A percentile compares a stretch with the other conserved stretches of the same genome.
These are phyloP conservation scores for Gossypium turneri DNA, from an alignment of 345 rosid species.

Conservation along the genomic window DNA sequence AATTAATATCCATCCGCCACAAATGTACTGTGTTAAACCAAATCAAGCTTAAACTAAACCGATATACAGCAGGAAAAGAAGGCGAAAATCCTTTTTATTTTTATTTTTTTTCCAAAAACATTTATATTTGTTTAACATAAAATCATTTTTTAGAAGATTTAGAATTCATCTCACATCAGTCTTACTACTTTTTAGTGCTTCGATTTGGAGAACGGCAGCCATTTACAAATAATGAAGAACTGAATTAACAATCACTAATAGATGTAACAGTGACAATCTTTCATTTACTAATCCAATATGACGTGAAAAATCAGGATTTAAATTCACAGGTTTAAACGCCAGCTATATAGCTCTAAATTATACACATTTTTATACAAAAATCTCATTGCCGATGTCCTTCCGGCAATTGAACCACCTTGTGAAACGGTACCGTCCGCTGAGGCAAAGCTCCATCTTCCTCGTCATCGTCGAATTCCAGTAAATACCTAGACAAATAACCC, in stretches of 20 bases:
- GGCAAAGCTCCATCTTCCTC: constrained; percentile 97
- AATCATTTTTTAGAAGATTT: no score
- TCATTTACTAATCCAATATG: neutral
- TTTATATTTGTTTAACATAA: no score
- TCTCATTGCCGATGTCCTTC: constrained; percentile 77
- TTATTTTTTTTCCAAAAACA: no score
- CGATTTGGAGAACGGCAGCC: neutral
- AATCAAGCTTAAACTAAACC: no score
- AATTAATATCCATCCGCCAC: no score
- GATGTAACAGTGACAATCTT: neutral
- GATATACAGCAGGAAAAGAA: no score
- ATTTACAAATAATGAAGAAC: constrained; percentile 6
- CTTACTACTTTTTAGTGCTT: no score
- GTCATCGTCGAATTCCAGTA: constrained; percentile 90
- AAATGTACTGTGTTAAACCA: no score
- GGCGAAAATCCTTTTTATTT: no score
- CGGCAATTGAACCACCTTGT: constrained; percentile 78
- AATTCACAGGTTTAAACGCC: neutral
- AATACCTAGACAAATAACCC: constrained; percentile 45
- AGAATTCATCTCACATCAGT: neutral
- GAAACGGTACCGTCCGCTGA: constrained; percentile 75
- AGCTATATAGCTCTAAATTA: neutral
- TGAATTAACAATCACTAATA: neutral
- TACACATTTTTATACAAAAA: constrained; percentile 24
- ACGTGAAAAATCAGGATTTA: neutral